Evolutionary conservation across 768 basidiomycete genomes (phyloP).

Genomic region (Hypsizygus marmoreus): DNA sequence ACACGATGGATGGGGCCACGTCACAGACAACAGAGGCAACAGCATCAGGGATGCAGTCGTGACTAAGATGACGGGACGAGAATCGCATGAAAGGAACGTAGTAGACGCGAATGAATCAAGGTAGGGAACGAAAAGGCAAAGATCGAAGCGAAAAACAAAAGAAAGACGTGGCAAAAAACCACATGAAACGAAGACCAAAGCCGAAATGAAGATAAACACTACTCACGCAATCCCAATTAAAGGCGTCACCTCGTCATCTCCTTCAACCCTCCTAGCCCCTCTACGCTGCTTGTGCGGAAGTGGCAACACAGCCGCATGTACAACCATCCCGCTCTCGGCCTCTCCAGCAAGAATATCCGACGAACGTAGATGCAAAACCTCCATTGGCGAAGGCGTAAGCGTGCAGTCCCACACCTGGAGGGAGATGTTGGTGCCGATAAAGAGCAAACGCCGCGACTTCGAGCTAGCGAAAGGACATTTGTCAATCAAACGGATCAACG

Average conservation of each 20-base stretch:
- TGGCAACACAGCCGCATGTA: slow-evolving; percentile 45
- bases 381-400: slow-evolving; percentile 42
- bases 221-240: slow-evolving; percentile 38
- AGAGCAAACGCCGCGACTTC: slow-evolving; percentile 11
- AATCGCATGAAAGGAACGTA: no score
- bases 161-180: not conserved
- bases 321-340: slow-evolving; percentile 11
- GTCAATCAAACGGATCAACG: not conserved
- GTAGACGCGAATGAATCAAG: no score
- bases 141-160: not conserved
- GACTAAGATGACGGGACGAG: no score
- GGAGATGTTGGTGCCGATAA: slow-evolving; percentile 46
- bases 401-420: slow-evolving; percentile 68
- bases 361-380: slow-evolving; percentile 37
- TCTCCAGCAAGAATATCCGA: not conserved
- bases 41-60: no score
- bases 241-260: slow-evolving; percentile 30
- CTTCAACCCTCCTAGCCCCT: slow-evolving; percentile 15
- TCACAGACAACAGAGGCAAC: no score
- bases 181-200: no score
- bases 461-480: not conserved
- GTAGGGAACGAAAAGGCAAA: no score
- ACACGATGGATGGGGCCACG: no score
- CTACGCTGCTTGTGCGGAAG: slow-evolving; percentile 15
- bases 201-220: no score